Conservation (phyloP, 257 asterid species). For the Solanum chilense region DNA sequence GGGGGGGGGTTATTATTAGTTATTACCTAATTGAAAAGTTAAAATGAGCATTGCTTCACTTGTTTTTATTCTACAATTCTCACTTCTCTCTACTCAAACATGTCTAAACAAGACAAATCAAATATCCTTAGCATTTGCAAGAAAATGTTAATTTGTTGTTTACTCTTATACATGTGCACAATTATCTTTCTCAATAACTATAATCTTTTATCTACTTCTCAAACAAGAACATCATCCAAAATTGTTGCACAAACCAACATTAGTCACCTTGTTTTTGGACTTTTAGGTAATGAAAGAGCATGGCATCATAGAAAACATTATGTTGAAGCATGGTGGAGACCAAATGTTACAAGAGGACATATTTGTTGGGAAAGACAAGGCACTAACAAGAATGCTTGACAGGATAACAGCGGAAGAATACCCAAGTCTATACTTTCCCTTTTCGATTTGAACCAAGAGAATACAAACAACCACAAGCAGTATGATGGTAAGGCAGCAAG, state of each 20-base stretch:
- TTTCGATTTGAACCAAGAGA: no score
- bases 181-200: background rate
- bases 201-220: background rate
- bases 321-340: slow-evolving; percentile 26
- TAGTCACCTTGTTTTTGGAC: slow-evolving; percentile 12
- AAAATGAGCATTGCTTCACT: background rate
- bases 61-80: background rate
- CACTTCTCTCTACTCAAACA: background rate
- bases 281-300: slow-evolving; percentile 11
- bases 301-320: slow-evolving; percentile 8
- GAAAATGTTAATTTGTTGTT: background rate
- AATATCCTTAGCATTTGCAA: background rate
- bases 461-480: no score
- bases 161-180: background rate
- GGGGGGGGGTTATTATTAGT: no score
- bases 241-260: background rate
- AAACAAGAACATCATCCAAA: background rate
- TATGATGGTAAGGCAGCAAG: no score
- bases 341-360: slow-evolving; percentile 9
- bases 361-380: no score
- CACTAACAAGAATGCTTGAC: no score
- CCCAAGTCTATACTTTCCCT: no score
- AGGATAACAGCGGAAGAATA: no score
- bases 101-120: background rate
- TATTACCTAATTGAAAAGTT: background rate